These are phyloP conservation scores for Tetradesmus obliquus DNA, from an alignment of 139 green algal species.

Conservation along the genomic window DNA sequence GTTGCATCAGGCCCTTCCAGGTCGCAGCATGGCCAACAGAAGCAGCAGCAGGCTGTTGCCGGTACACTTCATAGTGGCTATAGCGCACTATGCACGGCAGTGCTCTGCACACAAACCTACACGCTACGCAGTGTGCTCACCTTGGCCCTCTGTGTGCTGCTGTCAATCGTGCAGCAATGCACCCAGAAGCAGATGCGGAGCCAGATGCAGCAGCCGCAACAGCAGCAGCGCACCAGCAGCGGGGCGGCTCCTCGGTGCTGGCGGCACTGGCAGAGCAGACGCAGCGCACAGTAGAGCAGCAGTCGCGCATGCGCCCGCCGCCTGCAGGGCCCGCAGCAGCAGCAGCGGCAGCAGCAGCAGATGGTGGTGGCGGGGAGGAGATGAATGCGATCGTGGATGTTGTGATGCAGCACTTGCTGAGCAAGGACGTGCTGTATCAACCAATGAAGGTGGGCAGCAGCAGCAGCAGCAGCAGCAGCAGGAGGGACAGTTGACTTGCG, in stretches of 20 bases:
- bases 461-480: background rate
- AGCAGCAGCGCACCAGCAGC: constrained; percentile 11
- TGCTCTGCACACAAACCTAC: background rate
- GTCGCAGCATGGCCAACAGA: no score
- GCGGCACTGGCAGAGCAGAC: constrained; percentile 60
- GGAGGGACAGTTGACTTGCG: background rate
- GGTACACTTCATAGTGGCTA: no score
- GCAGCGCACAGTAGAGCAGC: constrained; percentile 54
- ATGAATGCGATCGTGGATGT: constrained; percentile 78
- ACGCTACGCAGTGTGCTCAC: background rate
- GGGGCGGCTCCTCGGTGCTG: constrained; percentile 43
- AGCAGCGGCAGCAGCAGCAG: constrained; percentile 11
- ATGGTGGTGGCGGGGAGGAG: constrained; percentile 31
- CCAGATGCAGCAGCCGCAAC: background rate
- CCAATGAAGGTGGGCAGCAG: constrained; percentile 76
- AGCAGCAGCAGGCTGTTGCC: no score
- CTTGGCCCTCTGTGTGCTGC: background rate
- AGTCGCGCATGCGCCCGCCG: background rate
- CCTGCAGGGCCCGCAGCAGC: background rate
- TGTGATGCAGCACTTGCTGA: constrained; percentile 90
- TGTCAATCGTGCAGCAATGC: constrained; percentile 6
- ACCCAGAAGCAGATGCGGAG: background rate
- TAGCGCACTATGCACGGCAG: no score
- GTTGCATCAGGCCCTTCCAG: no score
- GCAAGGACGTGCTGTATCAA: constrained; percentile 90